Conservation (phyloP, 2,329 filamentous ascomycete species). For the Trichoderma afroharzianum region DNA sequence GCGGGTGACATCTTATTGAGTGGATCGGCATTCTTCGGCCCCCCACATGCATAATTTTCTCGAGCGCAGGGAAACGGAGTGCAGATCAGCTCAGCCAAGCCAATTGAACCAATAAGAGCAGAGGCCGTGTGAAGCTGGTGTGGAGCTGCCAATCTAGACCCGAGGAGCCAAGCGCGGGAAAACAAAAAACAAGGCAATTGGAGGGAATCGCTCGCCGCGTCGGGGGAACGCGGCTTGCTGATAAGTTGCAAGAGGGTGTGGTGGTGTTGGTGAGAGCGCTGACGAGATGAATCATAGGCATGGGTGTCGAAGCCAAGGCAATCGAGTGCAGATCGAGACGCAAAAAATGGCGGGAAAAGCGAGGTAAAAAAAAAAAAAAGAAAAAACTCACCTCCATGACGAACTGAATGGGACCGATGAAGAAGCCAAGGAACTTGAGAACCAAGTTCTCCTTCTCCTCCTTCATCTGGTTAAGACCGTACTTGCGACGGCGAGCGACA, state of each 20-base stretch:
- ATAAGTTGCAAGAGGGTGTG: slow-evolving; percentile 11
- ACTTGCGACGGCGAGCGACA: slow-evolving; percentile 59
- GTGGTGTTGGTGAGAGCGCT: not conserved
- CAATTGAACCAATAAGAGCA: slow-evolving; percentile 27
- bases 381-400: slow-evolving; percentile 73
- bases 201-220: slow-evolving; percentile 15
- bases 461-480: slow-evolving; percentile 85
- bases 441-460: slow-evolving; percentile 84
- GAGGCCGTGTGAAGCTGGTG: slow-evolving; percentile 30
- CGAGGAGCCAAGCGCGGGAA: slow-evolving; percentile 26
- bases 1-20: slow-evolving; percentile 23
- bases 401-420: slow-evolving; percentile 86
- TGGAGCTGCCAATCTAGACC: slow-evolving; percentile 34
- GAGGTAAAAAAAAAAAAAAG: not conserved
- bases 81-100: slow-evolving; percentile 11
- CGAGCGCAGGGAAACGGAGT: slow-evolving; percentile 3
- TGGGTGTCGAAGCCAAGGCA: not conserved
- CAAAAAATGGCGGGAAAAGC: not conserved
- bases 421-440: slow-evolving; percentile 79
- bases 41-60: slow-evolving; percentile 23
- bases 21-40: slow-evolving; percentile 23
- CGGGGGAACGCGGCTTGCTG: slow-evolving; percentile 6
- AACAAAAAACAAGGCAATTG: slow-evolving; percentile 19
- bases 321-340: not conserved
- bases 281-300: not conserved